A percentile compares a stretch with the other conserved stretches of the same genome.
Evolutionary conservation across 805 yeast species (phyloP).

Genomic region (Metschnikowia dekortorum): DNA sequence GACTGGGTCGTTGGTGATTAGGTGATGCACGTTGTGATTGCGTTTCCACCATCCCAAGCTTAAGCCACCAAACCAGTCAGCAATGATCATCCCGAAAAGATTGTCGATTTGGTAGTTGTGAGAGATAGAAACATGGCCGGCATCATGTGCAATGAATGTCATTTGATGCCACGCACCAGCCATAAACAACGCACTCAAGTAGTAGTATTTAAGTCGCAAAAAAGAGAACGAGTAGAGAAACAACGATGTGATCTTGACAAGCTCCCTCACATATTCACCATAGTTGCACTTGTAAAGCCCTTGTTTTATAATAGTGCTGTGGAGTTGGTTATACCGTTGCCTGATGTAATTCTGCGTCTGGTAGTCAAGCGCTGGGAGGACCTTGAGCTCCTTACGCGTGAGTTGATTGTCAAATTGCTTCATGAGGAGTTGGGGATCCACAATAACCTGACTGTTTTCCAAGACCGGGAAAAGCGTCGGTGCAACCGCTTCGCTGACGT

Average conservation of each 20-base stretch:
- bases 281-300: slow-evolving; percentile 74
- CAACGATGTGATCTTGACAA: slow-evolving; percentile 53
- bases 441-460: slow-evolving; percentile 23
- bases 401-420: slow-evolving; percentile 55
- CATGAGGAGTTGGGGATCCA: slow-evolving; percentile 53
- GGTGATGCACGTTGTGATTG: slow-evolving; percentile 89
- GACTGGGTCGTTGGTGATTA: slow-evolving; percentile 86
- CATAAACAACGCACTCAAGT: slow-evolving; percentile 56
- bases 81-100: slow-evolving; percentile 65
- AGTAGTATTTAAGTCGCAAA: slow-evolving; percentile 42
- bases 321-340: slow-evolving; percentile 56
- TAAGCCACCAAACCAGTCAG: slow-evolving; percentile 81
- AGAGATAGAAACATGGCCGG: slow-evolving; percentile 81
- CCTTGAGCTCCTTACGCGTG: slow-evolving; percentile 51
- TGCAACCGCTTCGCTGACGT: slow-evolving; percentile 33
- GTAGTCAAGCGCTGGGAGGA: slow-evolving; percentile 62
- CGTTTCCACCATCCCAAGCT: slow-evolving; percentile 95
- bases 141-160: slow-evolving; percentile 85
- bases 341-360: slow-evolving; percentile 59
- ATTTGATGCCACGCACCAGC: slow-evolving; percentile 89
- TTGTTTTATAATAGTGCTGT: slow-evolving; percentile 46
- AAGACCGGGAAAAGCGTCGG: slow-evolving; percentile 32
- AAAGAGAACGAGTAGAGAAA: slow-evolving; percentile 48
- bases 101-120: slow-evolving; percentile 77
- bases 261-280: slow-evolving; percentile 67